Evolutionary conservation across 2,329 filamentous ascomycete genomes (phyloP), one percentile per base, ranked within the genome.

Genomic region (Fusarium palustre): DNA sequence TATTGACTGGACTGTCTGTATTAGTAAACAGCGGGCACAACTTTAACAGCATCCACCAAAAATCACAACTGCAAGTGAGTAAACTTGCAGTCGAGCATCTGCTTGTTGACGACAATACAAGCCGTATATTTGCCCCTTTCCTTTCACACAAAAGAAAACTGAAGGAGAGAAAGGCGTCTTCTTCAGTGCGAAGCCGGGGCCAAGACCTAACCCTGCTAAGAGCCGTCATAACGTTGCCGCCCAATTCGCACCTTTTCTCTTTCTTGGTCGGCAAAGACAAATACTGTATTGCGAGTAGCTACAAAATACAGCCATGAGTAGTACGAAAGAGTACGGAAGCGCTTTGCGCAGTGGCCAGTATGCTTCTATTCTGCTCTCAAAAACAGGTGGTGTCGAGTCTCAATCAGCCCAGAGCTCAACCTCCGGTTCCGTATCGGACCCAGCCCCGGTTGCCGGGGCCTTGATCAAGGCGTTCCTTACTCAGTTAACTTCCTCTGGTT

Each of bases 331-430:
- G 20, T 70, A 47, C 31, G 73, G 73, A 31, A 70, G 28, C 36
- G 73, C 73, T 59, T 39, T 75, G 67, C 73, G 71, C 55, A 55
- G 57, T 22, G 73, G 73, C 31, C 66, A 67, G 7, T 75, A 75
- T 56, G 64, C 70, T 38, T 64, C 73, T 28, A 63, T 75, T 53
- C 61, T 75, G 20, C 66, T 75, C 43, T 70, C 72, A 12, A 59
- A 63, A 36, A 22, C 41, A 28, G 39, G 45, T 57, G 55, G 64
- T 36, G 52, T 59, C 48, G 59, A 50, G 45, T 47, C 54, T 34
- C 53, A 69, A 34, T 34, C 70, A 55, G 42, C 58, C 34, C 62
- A 64, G 69, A 64, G 54, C 47, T 64, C 69, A 54, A 56, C 60
- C 48, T 61, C 71, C 60, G 66, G 59, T 42, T 57, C 70, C 55